phyloP scores from a whole-genome alignment of 148 eudicot genomes.

The Chenopodium berlandieri region DNA sequence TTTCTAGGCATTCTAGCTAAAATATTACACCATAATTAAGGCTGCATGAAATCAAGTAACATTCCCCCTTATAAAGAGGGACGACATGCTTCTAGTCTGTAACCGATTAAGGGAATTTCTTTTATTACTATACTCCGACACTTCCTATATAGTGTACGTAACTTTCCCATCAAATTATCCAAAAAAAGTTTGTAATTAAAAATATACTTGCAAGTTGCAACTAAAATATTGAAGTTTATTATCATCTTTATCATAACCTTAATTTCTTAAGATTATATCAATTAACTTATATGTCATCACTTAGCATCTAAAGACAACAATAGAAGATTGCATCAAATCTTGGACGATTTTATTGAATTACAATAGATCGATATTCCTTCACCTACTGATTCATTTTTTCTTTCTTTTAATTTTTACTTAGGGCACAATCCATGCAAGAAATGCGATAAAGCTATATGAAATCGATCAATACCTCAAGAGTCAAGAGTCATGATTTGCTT shows the following conservation, averaged over 20 bases:
- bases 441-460: not conserved
- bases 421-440: constrained; percentile 2
- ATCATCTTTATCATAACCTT: not conserved
- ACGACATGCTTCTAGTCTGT: not conserved
- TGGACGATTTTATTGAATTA: not conserved
- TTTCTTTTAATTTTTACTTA: not conserved
- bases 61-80: not conserved
- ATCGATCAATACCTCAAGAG: not conserved
- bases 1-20: no score
- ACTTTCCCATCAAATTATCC: not conserved
- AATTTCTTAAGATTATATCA: not conserved
- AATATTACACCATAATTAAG: not conserved
- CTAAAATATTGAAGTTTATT: not conserved
- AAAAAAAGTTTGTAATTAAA: no score
- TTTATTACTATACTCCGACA: not conserved
- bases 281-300: no score
- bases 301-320: not conserved
- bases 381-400: not conserved
- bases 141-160: not conserved
- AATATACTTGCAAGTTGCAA: not conserved
- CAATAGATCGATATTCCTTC: not conserved
- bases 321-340: not conserved
- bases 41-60: not conserved
- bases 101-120: no score
- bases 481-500: no score